Percentiles rank a stretch among this genome's conserved stretches.
phyloP scores from a whole-genome alignment of 106 monocot genomes.

The Acorus calamus region DNA sequence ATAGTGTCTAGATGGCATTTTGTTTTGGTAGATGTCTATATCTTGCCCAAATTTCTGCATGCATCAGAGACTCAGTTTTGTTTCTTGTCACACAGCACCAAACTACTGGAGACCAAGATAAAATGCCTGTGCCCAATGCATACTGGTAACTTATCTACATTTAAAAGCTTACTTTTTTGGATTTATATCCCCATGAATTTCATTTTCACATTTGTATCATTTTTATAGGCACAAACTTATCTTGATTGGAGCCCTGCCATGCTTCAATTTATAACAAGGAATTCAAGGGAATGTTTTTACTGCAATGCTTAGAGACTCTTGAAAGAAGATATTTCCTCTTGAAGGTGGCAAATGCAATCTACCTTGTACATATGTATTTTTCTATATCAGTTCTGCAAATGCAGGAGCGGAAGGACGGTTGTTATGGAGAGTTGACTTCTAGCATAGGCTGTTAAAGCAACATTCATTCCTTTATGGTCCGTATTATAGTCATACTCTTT shows the following conservation, averaged over 20 bases:
- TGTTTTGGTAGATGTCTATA: neutral
- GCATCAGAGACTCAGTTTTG: neutral
- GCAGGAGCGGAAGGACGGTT: constrained; percentile 26
- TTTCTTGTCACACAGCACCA: constrained; percentile 32
- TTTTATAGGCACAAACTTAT: constrained; percentile 7
- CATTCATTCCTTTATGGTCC: too few species aligned
- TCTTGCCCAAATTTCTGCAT: neutral
- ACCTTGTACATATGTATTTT: constrained; percentile 57
- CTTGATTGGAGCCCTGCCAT: constrained; percentile 7
- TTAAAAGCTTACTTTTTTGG: neutral
- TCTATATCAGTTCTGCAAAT: constrained; percentile 33
- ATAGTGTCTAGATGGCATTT: neutral
- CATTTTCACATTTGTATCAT: neutral
- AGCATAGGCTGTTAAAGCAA: constrained; percentile 3
- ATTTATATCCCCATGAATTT: neutral
- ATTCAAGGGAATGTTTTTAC: constrained; percentile 2
- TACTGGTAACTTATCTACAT: constrained; percentile 4
- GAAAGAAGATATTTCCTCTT: neutral
- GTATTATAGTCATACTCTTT: too few species aligned
- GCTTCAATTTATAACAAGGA: constrained; percentile 1
- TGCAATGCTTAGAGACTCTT: constrained; percentile 6
- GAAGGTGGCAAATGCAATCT: constrained; percentile 10
- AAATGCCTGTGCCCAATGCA: neutral
- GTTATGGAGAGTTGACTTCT: constrained; percentile 36
- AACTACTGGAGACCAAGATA: constrained; percentile 74